Evolutionary conservation across 2,329 filamentous ascomycete species (phyloP).

Genomic region (Hymenoscyphus scutula): DNA sequence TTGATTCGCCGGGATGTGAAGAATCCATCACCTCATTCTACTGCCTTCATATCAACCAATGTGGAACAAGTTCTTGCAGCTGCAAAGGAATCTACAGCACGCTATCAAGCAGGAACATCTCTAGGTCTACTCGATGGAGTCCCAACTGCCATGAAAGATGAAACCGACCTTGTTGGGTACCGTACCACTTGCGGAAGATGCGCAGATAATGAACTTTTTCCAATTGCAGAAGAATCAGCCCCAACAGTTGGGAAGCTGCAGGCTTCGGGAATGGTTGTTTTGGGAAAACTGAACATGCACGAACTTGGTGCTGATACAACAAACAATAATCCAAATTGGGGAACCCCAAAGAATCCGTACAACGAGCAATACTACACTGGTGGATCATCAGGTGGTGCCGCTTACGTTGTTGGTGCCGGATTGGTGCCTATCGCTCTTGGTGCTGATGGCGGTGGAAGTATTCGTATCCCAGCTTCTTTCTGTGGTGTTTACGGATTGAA

Average conservation of each 20-base stretch:
- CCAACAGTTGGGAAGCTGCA: conserved; percentile 65
- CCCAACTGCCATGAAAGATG: conserved; percentile 81
- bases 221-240: conserved; percentile 60
- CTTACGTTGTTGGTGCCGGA: conserved; percentile 71
- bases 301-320: conserved; percentile 76
- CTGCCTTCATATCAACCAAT: conserved; percentile 69
- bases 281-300: conserved; percentile 85
- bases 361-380: conserved; percentile 73
- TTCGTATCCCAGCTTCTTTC: conserved; percentile 41
- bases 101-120: conserved; percentile 65
- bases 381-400: conserved; percentile 90
- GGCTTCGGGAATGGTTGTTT: conserved; percentile 67
- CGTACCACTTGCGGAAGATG: conserved; percentile 67
- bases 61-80: conserved; percentile 62
- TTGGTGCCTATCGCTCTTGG: conserved; percentile 69
- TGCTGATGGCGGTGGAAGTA: conserved; percentile 78
- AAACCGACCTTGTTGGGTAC: conserved; percentile 73
- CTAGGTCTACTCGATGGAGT: conserved; percentile 76
- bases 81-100: conserved; percentile 68
- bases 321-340: conserved; percentile 84
- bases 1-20: conserved; percentile 61
- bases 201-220: conserved; percentile 80
- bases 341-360: conserved; percentile 75
- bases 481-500: conserved; percentile 71
- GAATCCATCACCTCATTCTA: conserved; percentile 59